These are phyloP conservation scores for Babesia gibsoni DNA, from an alignment of 169 alveolate species.

Conservation along the genomic window DNA sequence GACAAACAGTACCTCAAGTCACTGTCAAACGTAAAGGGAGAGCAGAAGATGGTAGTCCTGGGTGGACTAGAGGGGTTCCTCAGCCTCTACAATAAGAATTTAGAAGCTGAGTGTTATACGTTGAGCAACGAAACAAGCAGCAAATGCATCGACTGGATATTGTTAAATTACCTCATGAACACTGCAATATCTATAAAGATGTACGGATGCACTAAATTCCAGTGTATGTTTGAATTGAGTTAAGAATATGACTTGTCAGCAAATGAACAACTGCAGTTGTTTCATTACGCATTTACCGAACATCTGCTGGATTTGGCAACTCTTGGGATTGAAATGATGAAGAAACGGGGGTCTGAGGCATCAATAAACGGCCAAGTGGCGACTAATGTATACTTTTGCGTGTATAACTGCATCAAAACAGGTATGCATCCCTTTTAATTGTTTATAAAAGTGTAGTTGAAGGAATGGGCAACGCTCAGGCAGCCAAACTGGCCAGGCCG, in stretches of 20 bases:
- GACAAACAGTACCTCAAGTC: slow-evolving; percentile 16
- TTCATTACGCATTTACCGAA: background rate
- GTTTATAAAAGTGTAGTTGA: background rate
- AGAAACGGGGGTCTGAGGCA: background rate
- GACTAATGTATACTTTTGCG: slow-evolving; percentile 6
- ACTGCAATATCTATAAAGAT: slow-evolving; percentile 27
- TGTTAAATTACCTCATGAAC: slow-evolving; percentile 13
- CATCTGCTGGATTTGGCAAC: slow-evolving; percentile 12
- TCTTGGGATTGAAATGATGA: slow-evolving; percentile 2
- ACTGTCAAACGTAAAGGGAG: slow-evolving; percentile 9
- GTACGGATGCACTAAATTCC: slow-evolving; percentile 2
- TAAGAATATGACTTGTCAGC: background rate
- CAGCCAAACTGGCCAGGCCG: slow-evolving; percentile 32
- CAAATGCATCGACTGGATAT: slow-evolving; percentile 9
- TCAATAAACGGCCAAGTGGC: background rate
- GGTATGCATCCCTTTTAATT: background rate
- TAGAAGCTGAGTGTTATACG: background rate
- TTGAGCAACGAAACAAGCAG: background rate
- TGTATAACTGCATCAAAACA: slow-evolving; percentile 22
- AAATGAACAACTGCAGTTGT: background rate
- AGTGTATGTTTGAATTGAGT: background rate
- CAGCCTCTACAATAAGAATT: background rate
- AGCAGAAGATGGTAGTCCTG: background rate
- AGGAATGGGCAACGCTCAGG: slow-evolving; percentile 22
- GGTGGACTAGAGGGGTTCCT: background rate